phyloP scores from a whole-genome alignment of 371 early-diverging fungal species.

The Chytridium lagenaria region DNA sequence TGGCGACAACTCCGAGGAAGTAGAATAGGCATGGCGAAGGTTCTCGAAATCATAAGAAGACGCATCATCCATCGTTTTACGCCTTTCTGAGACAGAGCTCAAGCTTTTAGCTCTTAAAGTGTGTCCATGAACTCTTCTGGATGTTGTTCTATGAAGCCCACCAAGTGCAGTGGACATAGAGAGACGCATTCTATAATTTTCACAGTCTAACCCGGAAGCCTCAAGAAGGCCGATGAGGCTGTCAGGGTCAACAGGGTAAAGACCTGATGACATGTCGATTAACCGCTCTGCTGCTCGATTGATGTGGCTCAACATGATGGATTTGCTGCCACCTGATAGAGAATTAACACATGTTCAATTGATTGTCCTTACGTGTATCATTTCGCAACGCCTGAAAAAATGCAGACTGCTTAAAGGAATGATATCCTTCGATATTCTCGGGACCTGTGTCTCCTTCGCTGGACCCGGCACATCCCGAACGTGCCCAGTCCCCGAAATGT shows the following conservation, averaged over 20 bases:
- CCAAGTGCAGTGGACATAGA: slow-evolving; percentile 14
- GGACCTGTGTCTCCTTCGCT: background rate
- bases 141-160: slow-evolving; percentile 15
- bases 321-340: slow-evolving; percentile 37
- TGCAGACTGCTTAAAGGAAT: slow-evolving; percentile 38
- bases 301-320: slow-evolving; percentile 47
- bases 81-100: slow-evolving; percentile 22
- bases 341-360: no score
- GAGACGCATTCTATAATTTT: slow-evolving; percentile 33
- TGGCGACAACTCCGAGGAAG: slow-evolving; percentile 24
- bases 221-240: slow-evolving; percentile 28
- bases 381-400: slow-evolving; percentile 52
- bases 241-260: slow-evolving; percentile 8
- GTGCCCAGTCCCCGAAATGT: slow-evolving; percentile 23
- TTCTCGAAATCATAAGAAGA: slow-evolving; percentile 16
- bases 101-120: slow-evolving; percentile 26
- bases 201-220: slow-evolving; percentile 43
- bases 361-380: slow-evolving; percentile 40
- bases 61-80: slow-evolving; percentile 18
- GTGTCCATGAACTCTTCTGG: slow-evolving; percentile 14
- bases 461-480: background rate
- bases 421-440: background rate
- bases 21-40: slow-evolving; percentile 1
- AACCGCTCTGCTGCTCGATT: slow-evolving; percentile 49
- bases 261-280: slow-evolving; percentile 42